Percentiles rank a stretch among this genome's conserved stretches.
These are phyloP conservation scores for Colletotrichum paranaense DNA, from an alignment of 2,329 filamentous ascomycete genomes.

Conservation along the genomic window DNA sequence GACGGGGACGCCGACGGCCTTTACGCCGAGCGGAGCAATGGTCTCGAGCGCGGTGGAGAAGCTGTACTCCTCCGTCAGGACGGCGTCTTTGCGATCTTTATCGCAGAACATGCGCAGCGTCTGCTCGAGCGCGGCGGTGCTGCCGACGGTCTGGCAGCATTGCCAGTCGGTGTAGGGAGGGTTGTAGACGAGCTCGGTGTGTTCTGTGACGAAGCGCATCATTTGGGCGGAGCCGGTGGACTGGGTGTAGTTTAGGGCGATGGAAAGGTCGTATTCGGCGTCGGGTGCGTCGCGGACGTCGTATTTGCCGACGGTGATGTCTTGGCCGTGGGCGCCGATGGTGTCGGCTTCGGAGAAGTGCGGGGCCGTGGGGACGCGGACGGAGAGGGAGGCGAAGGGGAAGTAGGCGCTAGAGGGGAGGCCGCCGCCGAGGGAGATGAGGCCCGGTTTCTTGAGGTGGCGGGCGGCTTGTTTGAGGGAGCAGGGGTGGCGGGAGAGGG, in stretches of 20 bases:
- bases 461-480: conserved; percentile 87
- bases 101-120: conserved; percentile 84
- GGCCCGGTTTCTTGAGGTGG: conserved; percentile 81
- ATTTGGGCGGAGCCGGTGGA: conserved; percentile 87
- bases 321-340: conserved; percentile 63
- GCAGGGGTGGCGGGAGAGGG: conserved; percentile 69
- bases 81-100: conserved; percentile 75
- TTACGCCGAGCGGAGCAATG: conserved; percentile 63
- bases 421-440: conserved; percentile 94
- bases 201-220: conserved; percentile 91
- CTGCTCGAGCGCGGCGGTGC: conserved; percentile 87
- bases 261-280: conserved; percentile 77
- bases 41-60: conserved; percentile 80
- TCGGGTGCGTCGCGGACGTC: conserved; percentile 72
- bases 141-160: conserved; percentile 85
- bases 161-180: conserved; percentile 94
- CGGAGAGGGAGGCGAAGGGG: conserved; percentile 82
- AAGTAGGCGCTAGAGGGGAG: conserved; percentile 92
- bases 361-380: conserved; percentile 78
- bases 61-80: conserved; percentile 91
- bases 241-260: conserved; percentile 94
- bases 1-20: conserved; percentile 61
- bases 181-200: conserved; percentile 89
- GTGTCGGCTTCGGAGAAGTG: conserved; percentile 79
- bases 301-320: conserved; percentile 81